phyloP scores from a whole-genome alignment of 495 filamentous ascomycete species.

The Podospora conica region DNA sequence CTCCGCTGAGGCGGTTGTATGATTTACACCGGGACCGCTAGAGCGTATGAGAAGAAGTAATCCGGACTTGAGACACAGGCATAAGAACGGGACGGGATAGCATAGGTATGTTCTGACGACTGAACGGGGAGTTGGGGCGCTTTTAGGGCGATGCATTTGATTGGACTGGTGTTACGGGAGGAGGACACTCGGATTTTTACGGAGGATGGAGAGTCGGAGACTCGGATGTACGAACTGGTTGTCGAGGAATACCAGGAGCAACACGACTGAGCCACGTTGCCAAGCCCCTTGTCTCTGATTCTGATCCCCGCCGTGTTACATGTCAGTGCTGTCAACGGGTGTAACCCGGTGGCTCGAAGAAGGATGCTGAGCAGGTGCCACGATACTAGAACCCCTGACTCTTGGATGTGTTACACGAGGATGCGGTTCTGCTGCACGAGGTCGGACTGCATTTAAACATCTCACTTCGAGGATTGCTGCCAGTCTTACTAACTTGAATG shows the following conservation, averaged over 20 bases:
- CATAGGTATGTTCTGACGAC: not conserved
- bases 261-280: not conserved
- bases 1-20: too few species aligned
- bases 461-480: not conserved
- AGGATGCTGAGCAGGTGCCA: not conserved
- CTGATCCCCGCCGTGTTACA: not conserved
- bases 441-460: not conserved
- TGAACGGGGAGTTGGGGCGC: not conserved
- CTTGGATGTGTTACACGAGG: not conserved
- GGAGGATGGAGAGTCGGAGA: too few species aligned
- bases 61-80: too few species aligned
- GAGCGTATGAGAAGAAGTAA: too few species aligned
- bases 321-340: not conserved
- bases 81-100: too few species aligned
- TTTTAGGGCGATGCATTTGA: not conserved
- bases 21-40: too few species aligned
- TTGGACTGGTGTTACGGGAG: not conserved
- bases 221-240: too few species aligned
- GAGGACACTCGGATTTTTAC: too few species aligned
- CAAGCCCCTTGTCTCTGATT: not conserved
- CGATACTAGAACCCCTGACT: not conserved
- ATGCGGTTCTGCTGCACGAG: not conserved
- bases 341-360: not conserved
- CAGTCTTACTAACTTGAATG: not conserved
- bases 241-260: not conserved